Evolutionary conservation across 1,284 basidiomycete genomes (phyloP).

Genomic region (Rhodotorula mucilaginosa): DNA sequence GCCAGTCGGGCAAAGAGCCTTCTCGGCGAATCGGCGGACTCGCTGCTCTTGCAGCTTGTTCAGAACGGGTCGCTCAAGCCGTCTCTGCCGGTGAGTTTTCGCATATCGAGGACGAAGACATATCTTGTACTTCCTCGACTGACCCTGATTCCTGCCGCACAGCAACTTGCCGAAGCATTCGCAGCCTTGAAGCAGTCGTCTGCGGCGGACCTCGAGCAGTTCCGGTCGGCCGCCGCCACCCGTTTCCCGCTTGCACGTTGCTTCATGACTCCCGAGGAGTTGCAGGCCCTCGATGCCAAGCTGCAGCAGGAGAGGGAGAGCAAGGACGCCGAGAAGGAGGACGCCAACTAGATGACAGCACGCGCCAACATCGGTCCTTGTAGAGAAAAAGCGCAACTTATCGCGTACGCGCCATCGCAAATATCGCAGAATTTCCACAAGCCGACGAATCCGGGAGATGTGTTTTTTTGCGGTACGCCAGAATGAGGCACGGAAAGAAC

Average conservation of each 20-base stretch:
- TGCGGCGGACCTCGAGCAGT: constrained; percentile 61
- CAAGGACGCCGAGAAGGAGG: neutral
- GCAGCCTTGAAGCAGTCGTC: constrained; percentile 28
- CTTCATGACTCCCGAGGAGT: constrained; percentile 60
- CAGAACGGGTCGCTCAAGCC: constrained; percentile 53
- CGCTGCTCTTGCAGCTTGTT: constrained; percentile 58
- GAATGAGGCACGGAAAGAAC: too few species aligned
- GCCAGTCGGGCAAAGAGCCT: constrained; percentile 58
- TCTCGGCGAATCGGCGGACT: constrained; percentile 55
- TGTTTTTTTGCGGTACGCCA: too few species aligned
- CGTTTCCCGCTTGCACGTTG: constrained; percentile 63
- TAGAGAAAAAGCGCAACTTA: neutral
- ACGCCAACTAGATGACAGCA: neutral
- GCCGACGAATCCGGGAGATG: too few species aligned
- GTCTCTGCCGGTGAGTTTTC: constrained; percentile 57
- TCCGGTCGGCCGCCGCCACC: constrained; percentile 56
- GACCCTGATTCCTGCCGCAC: constrained; percentile 53
- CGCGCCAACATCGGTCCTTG: too few species aligned
- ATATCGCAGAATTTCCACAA: too few species aligned
- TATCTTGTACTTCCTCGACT: neutral
- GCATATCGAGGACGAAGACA: too few species aligned
- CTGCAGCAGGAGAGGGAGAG: constrained; percentile 2
- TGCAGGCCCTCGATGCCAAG: constrained; percentile 5
- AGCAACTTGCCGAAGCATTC: constrained; percentile 6
- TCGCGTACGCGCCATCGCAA: too few species aligned